A percentile compares a stretch with the other conserved stretches of the same genome.
These are phyloP conservation scores for Pyracantha coccinea DNA, from an alignment of 331 rosid genomes.

Conservation along the genomic window DNA sequence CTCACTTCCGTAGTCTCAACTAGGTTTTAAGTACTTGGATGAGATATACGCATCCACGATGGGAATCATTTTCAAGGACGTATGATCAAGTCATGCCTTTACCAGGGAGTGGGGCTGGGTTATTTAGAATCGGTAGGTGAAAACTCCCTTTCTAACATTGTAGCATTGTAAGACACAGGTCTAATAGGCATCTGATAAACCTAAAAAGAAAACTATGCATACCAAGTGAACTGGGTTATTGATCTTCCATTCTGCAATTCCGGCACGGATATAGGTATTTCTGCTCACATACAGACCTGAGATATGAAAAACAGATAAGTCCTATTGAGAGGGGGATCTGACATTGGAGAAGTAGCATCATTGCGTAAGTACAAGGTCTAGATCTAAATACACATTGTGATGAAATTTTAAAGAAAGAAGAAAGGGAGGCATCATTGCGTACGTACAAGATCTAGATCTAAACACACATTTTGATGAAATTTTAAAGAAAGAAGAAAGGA, in stretches of 20 bases:
- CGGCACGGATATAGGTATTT: constrained; percentile 87
- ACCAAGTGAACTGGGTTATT: constrained; percentile 94
- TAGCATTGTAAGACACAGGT: not conserved
- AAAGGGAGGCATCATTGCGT: no score
- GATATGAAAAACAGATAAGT: constrained; percentile 14
- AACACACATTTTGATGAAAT: not conserved
- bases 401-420: no score
- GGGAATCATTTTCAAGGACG: not conserved
- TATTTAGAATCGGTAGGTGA: not conserved
- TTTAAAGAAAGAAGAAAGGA: not conserved
- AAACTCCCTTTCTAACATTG: not conserved
- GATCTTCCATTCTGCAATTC: constrained; percentile 89
- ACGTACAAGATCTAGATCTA: not conserved
- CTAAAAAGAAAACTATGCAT: constrained; percentile 8
- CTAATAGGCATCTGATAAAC: not conserved
- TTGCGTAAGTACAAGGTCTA: not conserved
- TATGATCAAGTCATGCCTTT: not conserved
- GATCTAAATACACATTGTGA: no score
- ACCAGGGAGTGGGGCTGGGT: not conserved
- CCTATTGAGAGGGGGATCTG: not conserved
- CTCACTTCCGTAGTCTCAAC: not conserved
- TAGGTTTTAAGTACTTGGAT: not conserved
- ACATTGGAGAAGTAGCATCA: not conserved
- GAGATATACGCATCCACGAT: not conserved
- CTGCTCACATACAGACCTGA: constrained; percentile 92